Conservation (phyloP, 169 alveolate genomes). For the Plasmodium coatneyi region DNA sequence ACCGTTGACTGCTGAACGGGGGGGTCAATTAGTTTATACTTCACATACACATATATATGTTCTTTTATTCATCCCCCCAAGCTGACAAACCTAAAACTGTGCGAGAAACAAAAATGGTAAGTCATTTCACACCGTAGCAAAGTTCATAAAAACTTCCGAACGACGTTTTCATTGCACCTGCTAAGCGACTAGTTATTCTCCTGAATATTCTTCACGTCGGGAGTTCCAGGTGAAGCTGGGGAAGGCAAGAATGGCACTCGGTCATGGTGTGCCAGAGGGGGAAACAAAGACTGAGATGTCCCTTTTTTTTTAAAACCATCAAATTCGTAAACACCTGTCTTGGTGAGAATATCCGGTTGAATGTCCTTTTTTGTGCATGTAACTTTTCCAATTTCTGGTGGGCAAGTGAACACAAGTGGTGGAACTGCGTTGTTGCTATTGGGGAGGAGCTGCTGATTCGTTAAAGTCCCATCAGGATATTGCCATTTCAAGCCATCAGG, state of each 20-base stretch:
- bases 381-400: constrained; percentile 85
- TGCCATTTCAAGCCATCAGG: constrained; percentile 83
- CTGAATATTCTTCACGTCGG: constrained; percentile 77
- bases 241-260: constrained; percentile 79
- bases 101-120: neutral
- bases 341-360: constrained; percentile 83
- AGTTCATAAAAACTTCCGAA: neutral
- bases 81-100: neutral
- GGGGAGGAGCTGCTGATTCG: constrained; percentile 19
- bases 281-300: constrained; percentile 81
- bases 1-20: neutral
- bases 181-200: constrained; percentile 1
- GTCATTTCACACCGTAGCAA: neutral
- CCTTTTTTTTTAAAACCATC: constrained; percentile 79
- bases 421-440: constrained; percentile 73
- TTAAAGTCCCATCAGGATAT: constrained; percentile 71
- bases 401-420: constrained; percentile 83
- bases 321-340: constrained; percentile 82
- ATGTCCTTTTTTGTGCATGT: constrained; percentile 77
- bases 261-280: constrained; percentile 83
- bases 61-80: neutral
- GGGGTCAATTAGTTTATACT: neutral
- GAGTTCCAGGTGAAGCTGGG: constrained; percentile 79
- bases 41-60: neutral
- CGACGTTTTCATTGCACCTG: neutral